Base-by-base conservation (phyloP, 2,329 filamentous ascomycete species). In the Sclerotinia sclerotiorum region DNA sequence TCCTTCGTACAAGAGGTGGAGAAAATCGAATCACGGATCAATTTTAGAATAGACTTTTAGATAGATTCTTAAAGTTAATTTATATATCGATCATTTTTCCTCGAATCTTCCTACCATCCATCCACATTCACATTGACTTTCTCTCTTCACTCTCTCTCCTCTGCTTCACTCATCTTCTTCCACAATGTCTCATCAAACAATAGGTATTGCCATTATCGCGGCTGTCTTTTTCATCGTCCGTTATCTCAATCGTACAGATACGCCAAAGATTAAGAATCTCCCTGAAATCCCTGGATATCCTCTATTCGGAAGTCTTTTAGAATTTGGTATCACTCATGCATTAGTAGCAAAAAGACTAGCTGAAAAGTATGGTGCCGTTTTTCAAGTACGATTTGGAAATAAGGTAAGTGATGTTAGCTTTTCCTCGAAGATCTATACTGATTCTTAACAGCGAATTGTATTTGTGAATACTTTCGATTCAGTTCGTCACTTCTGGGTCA, bases 381-480 rank as follows among this genome's bases (percentile, higher is more conserved):
- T 70, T 44, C 69, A 70, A 69, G 69, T 69, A 1, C 29, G 69
- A 56, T 58, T 70, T 10, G 69, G 69, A 46, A 70, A 70, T 24
- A 54, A 60, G 51, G 69, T 68, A 35, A 19, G 68, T 29, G 77
- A 84, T 3, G 84, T 84, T 0, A 83, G 81, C 68, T 76, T 79
- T 13, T 77, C 87, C 8, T 85, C 69, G 81, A 82, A 2, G 79
- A 83, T 15, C 83, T 73, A 80, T 82, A 7, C 68, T 71, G 5
- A 65, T 24, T n/a, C 2, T 17, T 21, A 27, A 51, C 35, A 88
- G 82, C 84, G 90, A 69, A 88, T 94, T 70, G 83, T 94, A 44
- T 93, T 93, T 74, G 91, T 90, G 71, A 94, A 94, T 74, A 88
- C 86, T 1, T 94, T 92, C 74, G 88, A 92, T 27, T 86, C 89